Base-by-base conservation (phyloP, 495 filamentous ascomycete genomes). In the Trichoderma virens region DNA sequence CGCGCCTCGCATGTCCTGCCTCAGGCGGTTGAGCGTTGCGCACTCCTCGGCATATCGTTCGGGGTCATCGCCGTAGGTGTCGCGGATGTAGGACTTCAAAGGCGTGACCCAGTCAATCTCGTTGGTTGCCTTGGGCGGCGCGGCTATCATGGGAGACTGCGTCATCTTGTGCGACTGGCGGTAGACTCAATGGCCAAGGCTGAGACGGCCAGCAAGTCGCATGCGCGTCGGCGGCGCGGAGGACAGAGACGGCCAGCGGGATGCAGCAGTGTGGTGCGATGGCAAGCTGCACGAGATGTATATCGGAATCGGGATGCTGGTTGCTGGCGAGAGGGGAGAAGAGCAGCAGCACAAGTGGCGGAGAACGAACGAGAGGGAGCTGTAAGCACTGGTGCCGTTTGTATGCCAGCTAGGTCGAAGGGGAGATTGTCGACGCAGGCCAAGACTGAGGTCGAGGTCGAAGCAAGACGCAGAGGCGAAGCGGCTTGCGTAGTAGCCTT, bases 51-150 rank as follows among this genome's bases (percentile, higher is more conserved):
- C 81, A 77, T 98, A 98, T 67, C 90, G 84, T 70, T 98, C 94
- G 51, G 94, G 94, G 75, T 98, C 94, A 73, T 97, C 91, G 70
- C 93, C 92, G 77, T 98, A 97, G 13, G 89, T 93, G 72, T 91
- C 82, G 68, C 91, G 85, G 65, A 98, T 97, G 79, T 98, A 97
- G 63, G 82, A 80, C 83, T 97, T 98, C 69, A 98, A 84, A 63
- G 94, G 95, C 31, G 84, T 82, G 66, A 97, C 84, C 95, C 95
- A 98, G 83, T 98, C 94, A 72, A 98, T 96, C 81, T 98, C 94
- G 81, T 93, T 97, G 67, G 94, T 98, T 74, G 94, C 93, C 88
- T 98, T 97, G 72, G 96, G 80, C 72, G 92, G 92, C 82, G 85
- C 86, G 67, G 90, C 92, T 64, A 97, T 86, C 92, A 97, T 97